Base-by-base conservation (phyloP, 345 rosid genomes). In the Brassica cretica region DNA sequence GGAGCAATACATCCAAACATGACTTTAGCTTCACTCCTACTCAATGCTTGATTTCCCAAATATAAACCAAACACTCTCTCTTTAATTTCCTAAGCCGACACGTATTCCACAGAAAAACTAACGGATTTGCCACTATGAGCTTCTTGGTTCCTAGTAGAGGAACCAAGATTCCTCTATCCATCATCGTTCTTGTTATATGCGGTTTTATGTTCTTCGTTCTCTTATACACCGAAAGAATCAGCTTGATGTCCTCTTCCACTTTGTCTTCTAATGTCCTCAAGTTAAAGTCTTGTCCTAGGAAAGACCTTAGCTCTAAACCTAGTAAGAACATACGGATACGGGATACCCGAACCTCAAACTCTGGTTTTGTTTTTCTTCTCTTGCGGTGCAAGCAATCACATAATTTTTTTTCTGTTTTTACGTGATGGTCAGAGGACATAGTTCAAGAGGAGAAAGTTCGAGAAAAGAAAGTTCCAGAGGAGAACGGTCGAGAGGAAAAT, bases 171-270 rank as follows among this genome's bases (percentile, higher is more conserved):
- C 94, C 88, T 39, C 70, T 89, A 66, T 84, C 97, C 2, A 41
- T 89, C 37, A 51, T 87, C 64, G 76, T 84, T 18, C 65, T 85
- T 15, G 66, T 77, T 3, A 15, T 88, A 24, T 94, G 86, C 80
- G 66, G 84, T 67, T 79, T 94, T 66, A 87, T 88, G 7, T 80
- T 90, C 74, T 35, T 87, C 29, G 82, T 87, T 59, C 91, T 94
- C n/a, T 77, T 94, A 46, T 90, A 90, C 76, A 78, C 93, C 0
- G 89, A 94, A 64, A 79, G 84, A 41, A 64, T 90, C 64, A 84
- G 81, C 68, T 76, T 81, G 66, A 72, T 83, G 69, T 80, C 84
- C 63, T 77, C 83, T 73, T 77, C 82, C 18, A 14, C 55, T 73
- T 9, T 88, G 64, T 84, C 89, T 66, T 83, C 87, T 76, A 44